Evolutionary conservation across 176 grass and related monocot species (phyloP).

Genomic region (Calamus simplicifolius): DNA sequence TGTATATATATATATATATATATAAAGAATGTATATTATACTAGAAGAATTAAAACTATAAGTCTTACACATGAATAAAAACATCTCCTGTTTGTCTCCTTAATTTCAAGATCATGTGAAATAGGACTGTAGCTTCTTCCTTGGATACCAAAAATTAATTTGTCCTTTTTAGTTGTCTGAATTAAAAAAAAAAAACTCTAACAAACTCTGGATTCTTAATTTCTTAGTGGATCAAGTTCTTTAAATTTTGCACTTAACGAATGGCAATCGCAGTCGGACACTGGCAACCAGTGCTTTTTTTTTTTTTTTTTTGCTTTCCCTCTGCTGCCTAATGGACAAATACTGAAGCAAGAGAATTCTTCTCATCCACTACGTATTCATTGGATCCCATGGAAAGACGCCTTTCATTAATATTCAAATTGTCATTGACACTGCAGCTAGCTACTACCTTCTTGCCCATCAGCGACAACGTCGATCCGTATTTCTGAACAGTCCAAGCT

Average conservation of each 20-base stretch:
- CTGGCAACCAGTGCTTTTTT: slow-evolving; percentile 30
- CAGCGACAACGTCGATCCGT: slow-evolving; percentile 33
- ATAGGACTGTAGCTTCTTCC: too few species aligned
- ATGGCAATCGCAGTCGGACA: slow-evolving; percentile 82
- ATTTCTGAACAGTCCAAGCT: slow-evolving; percentile 77
- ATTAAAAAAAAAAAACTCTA: too few species aligned
- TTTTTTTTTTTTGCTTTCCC: slow-evolving; percentile 39
- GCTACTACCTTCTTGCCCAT: slow-evolving; percentile 32
- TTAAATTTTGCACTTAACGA: slow-evolving; percentile 49
- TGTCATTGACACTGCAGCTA: slow-evolving; percentile 22
- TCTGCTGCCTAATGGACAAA: slow-evolving; percentile 62
- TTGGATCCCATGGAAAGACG: slow-evolving; percentile 93
- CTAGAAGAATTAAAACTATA: too few species aligned
- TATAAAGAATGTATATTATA: too few species aligned
- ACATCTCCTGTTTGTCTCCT: too few species aligned
- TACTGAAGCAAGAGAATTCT: slow-evolving; percentile 39
- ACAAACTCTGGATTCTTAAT: not conserved
- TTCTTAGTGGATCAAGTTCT: slow-evolving; percentile 29
- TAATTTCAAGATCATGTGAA: too few species aligned
- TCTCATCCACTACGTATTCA: slow-evolving; percentile 84
- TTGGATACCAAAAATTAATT: too few species aligned
- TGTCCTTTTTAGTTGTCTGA: too few species aligned
- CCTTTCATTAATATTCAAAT: slow-evolving; percentile 49
- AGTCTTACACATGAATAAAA: too few species aligned
- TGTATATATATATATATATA: too few species aligned